Conservation (phyloP, 805 yeast species). For the Komagataella mondaviorum region DNA sequence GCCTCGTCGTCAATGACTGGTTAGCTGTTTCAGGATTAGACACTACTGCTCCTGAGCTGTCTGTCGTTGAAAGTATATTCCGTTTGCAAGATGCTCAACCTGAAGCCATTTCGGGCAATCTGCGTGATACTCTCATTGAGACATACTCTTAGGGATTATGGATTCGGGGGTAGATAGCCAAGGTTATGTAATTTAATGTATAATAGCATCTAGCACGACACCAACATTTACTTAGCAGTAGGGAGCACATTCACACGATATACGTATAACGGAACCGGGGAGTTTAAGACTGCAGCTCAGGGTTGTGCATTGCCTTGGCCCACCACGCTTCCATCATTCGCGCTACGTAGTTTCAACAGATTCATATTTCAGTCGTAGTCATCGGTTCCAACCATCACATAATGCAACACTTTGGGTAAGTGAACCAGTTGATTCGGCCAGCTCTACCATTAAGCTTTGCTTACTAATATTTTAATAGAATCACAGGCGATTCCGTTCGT, state of each 20-base stretch:
- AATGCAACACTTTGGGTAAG: not conserved
- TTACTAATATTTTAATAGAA: not conserved
- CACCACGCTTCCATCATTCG: not conserved
- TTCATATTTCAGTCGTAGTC: not conserved
- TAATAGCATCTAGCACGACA: not conserved
- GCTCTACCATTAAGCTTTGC: too few species aligned
- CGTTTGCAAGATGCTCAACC: constrained; percentile 87
- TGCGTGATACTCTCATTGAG: constrained; percentile 87
- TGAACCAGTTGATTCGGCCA: not conserved
- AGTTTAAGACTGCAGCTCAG: too few species aligned
- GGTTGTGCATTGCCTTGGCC: not conserved
- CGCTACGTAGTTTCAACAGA: not conserved
- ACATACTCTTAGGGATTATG: constrained; percentile 52
- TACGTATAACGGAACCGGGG: too few species aligned
- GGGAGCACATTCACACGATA: too few species aligned
- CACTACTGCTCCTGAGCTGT: constrained; percentile 96
- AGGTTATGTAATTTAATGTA: constrained; percentile 2
- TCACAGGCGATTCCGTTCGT: not conserved
- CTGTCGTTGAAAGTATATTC: constrained; percentile 94
- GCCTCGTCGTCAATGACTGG: constrained; percentile 98
- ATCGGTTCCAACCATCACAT: not conserved
- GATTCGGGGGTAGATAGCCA: constrained; percentile 1
- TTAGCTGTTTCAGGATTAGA: constrained; percentile 93
- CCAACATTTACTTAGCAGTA: not conserved
- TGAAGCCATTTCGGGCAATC: constrained; percentile 68